Percentiles rank a stretch among this genome's conserved stretches.
These are phyloP conservation scores for Lophiotrema nucula DNA, from an alignment of 495 filamentous ascomycete genomes.

Conservation along the genomic window DNA sequence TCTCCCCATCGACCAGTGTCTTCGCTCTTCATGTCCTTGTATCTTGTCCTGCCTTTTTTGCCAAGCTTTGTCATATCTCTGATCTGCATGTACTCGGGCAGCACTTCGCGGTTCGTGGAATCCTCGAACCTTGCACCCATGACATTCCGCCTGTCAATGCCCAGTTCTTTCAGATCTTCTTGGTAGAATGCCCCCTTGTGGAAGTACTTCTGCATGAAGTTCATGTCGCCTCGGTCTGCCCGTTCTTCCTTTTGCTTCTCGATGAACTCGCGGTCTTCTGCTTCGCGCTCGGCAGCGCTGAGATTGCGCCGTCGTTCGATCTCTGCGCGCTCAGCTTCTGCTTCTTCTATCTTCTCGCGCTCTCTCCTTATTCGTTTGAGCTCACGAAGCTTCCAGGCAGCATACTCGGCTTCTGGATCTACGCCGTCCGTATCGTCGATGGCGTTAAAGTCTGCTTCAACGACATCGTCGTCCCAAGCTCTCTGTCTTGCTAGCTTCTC, in stretches of 20 bases:
- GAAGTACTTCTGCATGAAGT: conserved; percentile 92
- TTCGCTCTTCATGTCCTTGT: conserved; percentile 83
- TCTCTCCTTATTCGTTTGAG: conserved; percentile 82
- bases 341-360: conserved; percentile 75
- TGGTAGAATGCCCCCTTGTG: conserved; percentile 96
- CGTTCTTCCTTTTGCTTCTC: conserved; percentile 78
- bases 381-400: conserved; percentile 92
- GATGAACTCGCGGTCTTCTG: conserved; percentile 79
- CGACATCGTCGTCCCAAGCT: conserved; percentile 73
- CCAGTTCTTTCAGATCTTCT: conserved; percentile 71
- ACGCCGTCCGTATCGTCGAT: conserved; percentile 84
- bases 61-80: conserved; percentile 92
- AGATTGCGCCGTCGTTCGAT: conserved; percentile 84
- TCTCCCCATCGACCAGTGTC: conserved; percentile 87
- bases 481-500: conserved; percentile 72
- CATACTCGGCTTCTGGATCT: conserved; percentile 84
- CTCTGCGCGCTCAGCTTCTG: conserved; percentile 85
- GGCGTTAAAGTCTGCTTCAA: conserved; percentile 59
- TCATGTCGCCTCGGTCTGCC: conserved; percentile 82
- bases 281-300: conserved; percentile 79
- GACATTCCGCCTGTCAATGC: conserved; percentile 71
- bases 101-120: conserved; percentile 73
- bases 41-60: conserved; percentile 86
- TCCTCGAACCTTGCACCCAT: conserved; percentile 79
- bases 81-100: conserved; percentile 92